phyloP scores from a whole-genome alignment of 768 basidiomycete genomes.

The Pilatotrama ljubarskyi region DNA sequence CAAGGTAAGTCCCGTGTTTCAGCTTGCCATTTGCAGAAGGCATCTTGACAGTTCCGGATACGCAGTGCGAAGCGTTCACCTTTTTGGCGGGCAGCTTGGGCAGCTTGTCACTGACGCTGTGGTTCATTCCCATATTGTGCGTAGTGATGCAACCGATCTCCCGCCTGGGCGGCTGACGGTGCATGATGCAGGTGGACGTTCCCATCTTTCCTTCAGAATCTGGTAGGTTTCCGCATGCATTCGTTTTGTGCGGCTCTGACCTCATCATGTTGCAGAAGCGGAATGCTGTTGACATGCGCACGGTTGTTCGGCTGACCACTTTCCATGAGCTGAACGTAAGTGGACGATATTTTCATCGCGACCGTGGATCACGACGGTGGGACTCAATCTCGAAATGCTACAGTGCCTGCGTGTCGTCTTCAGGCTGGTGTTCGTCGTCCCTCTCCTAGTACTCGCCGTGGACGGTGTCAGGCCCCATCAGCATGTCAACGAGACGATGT shows the following conservation, averaged over 20 bases:
- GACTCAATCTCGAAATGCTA: not conserved
- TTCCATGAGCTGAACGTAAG: slow-evolving; percentile 83
- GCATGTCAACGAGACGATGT: slow-evolving; percentile 65
- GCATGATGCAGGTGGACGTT: slow-evolving; percentile 54
- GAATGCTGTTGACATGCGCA: slow-evolving; percentile 63
- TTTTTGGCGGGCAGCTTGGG: slow-evolving; percentile 71
- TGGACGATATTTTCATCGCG: not conserved
- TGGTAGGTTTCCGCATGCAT: slow-evolving; percentile 45
- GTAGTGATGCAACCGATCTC: slow-evolving; percentile 25
- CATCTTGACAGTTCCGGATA: slow-evolving; percentile 7
- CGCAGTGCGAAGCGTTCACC: slow-evolving; percentile 69
- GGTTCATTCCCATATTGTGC: slow-evolving; percentile 71
- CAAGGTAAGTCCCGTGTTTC: slow-evolving; percentile 42
- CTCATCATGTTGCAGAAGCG: slow-evolving; percentile 42
- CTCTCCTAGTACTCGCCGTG: slow-evolving; percentile 62
- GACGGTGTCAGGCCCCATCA: slow-evolving; percentile 67
- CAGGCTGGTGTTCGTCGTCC: slow-evolving; percentile 69
- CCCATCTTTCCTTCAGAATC: slow-evolving; percentile 58
- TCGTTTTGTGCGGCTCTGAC: not conserved
- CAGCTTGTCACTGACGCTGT: slow-evolving; percentile 68
- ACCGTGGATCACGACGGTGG: too few species aligned
- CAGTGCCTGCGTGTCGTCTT: slow-evolving; percentile 73
- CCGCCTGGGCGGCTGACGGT: slow-evolving; percentile 7
- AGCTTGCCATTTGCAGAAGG: not conserved
- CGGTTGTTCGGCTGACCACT: slow-evolving; percentile 71